Evolutionary conservation across 2,329 filamentous ascomycete genomes (phyloP), one percentile per base, ranked within the genome.

Genomic region (Cordyceps sp.): DNA sequence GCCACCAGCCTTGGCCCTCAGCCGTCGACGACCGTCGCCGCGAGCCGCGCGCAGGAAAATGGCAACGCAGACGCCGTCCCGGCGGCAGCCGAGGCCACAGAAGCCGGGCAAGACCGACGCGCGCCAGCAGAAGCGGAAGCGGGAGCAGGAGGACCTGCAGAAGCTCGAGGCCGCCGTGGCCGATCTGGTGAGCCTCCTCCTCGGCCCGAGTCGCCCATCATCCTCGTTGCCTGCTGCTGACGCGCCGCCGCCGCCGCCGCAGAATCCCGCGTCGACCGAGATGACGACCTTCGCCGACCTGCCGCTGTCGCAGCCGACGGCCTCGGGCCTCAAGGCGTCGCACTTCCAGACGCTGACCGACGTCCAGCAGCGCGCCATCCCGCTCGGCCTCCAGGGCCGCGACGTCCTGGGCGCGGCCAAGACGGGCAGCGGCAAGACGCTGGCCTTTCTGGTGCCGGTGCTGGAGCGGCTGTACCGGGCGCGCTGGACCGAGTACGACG

Each of bases 341-440:
- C 85, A 96, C 53, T 98, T 88, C 61, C 81, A 86, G 47, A 76
- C 72, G 30, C 65, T 94, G 42, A 98, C 90, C 38, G 86, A 93
- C 42, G 82, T 98, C 45, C 90, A 98, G 59, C 69, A 78, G 30
- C 78, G 78, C 47, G 85, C 86, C n/a, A 78, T 98, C 37, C 85
- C 83, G 6, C 66, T 85, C 37, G 86, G 83, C 8, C 67, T 98
- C 39, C 81, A 92, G 54, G 82, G 83, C 35, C 63, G 64, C 36
- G 90, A 98, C 52, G 81, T 98, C 26, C 73, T 98, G 26, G 90
- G 86, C 26, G 90, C 90, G 5, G 90, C 90, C 26, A 94, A 93
- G 58, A 96, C 88, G 0, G 88, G 88, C 32, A 92, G 82, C 49
- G 88, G 88, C 48, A 96, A 96, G 62, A 96, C 88, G 0, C 65